Base-by-base conservation (phyloP, 108 stramenopile genomes). In the Skeletonema tropicum region DNA sequence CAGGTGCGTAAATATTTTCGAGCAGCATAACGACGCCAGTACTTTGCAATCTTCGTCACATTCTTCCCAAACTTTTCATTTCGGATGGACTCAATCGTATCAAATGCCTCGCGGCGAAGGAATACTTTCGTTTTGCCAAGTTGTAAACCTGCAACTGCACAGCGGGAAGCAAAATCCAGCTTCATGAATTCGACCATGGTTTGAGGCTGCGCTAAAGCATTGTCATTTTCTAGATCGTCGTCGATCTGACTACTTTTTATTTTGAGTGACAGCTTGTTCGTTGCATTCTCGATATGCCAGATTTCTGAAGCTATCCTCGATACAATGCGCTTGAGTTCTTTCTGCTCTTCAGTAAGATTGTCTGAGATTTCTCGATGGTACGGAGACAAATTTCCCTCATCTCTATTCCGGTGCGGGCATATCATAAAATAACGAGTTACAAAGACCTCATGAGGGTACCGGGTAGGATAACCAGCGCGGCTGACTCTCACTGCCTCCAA, bases 401-500 rank as follows among this genome's bases (percentile, higher is more conserved):
- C 82, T 64, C 25, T 45, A 3, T 57, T 42, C 15, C 80, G 73
- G 59, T 81, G 70, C 25, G 80, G 73, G 57, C 80, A 81, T 30
- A 81, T 65, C 73, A 74, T 74, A 64, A 65, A 74, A 31, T 81
- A 81, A 0, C 80, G 81, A 57, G 81, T 64, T 59, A 82, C 49
- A 41, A 82, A 72, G 72, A 92, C 85, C 25, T 72, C 84, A 64
- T 93, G 92, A 11, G 92, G 81, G 74, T 95, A 95, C 7, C 92
- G 87, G 41, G 92, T 90, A 10, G 97, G 91, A 77, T 93, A 98
- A 30, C 97, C 97, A 52, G 89, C 90, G 6, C 93, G 88, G 60
- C 89, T 89, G 21, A 96, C 94, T 60, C 94, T 85, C 14, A 96
- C 96, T 33, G 96, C 96, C 79, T 98, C 96, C 11, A 96, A 81